Base-by-base conservation (phyloP, 1,139 yeast species). In the Meyerozyma sp. region DNA sequence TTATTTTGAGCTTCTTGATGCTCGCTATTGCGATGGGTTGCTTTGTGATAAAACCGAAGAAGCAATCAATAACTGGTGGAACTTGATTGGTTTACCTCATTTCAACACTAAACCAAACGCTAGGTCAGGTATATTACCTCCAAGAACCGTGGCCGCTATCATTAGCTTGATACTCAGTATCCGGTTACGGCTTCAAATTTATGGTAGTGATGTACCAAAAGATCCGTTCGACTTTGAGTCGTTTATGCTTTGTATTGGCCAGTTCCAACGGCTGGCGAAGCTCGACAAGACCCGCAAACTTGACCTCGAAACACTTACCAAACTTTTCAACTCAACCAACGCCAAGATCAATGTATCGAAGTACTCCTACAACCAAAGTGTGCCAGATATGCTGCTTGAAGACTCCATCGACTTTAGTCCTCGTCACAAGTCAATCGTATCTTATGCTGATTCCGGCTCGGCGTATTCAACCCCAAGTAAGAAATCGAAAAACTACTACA, bases 1-100 rank as follows among this genome's bases (percentile, higher is more conserved):
- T 54, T 91, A 90, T 60, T 91, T 87, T 61, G 87, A 82, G 46
- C 63, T 89, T 39, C 67, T 89, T 18, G 83, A 80, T 45, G 84
- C 89, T 0, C 67, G 68, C 36, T 81, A 76, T 51, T 88, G 89
- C 47, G 97, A 91, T 62, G 98, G 98, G 0, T 65, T 91, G 18
- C 65, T 89, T 5, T 93, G 98, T 59, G 78, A 79, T 46, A 75
- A 77, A 46, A 91, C 98, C 0, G 84, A 83, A 48, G 75, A 68
- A 32, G 95, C 95, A 0, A 75, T 89, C 18, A 56, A 64, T 4
- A 72, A 74, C 44, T 93, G 98, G 98, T 91, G 98, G 97, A 74
- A 73, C 39, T 62, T 79, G 39, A 78, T 85, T 50, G 96, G 96
- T 0, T 67, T 77, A 28, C 75, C 78, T 9, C 84, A 82, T 54